Evolutionary conservation across 2,329 filamentous ascomycete species (phyloP).

Genomic region (Xylariaceae sp.): DNA sequence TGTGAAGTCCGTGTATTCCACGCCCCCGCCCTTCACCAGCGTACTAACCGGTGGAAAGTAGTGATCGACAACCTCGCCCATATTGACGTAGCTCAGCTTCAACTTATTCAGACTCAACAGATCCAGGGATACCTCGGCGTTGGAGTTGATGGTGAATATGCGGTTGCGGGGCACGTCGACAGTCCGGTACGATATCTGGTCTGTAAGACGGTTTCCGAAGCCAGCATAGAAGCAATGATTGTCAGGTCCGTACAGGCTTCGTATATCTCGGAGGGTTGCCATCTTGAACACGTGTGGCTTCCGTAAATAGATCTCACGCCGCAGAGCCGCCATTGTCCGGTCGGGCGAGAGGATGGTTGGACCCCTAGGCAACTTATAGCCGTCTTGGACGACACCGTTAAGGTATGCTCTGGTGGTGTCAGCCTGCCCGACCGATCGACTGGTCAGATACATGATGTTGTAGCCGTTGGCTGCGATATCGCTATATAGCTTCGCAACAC

Average conservation of each 20-base stretch:
- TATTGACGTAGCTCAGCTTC: constrained; percentile 93
- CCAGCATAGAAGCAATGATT: constrained; percentile 89
- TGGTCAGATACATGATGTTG: constrained; percentile 97
- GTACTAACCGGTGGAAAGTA: constrained; percentile 92
- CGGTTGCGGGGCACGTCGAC: constrained; percentile 91
- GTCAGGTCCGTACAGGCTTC: constrained; percentile 72
- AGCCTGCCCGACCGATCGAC: constrained; percentile 85
- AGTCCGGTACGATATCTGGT: constrained; percentile 90
- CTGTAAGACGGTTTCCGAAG: constrained; percentile 92
- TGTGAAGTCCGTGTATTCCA: constrained; percentile 93
- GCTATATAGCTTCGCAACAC: constrained; percentile 93
- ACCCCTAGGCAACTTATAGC: constrained; percentile 76
- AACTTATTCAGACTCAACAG: constrained; percentile 86
- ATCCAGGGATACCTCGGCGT: constrained; percentile 89
- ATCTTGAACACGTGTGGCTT: constrained; percentile 99
- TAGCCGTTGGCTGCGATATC: constrained; percentile 95
- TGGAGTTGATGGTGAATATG: constrained; percentile 98
- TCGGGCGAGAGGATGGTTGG: constrained; percentile 95
- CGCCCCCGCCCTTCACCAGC: constrained; percentile 79
- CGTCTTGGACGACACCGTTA: constrained; percentile 81
- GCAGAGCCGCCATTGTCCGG: constrained; percentile 84
- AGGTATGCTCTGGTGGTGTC: constrained; percentile 87
- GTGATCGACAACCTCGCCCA: constrained; percentile 95
- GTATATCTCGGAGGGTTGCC: constrained; percentile 92
- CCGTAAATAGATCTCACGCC: constrained; percentile 86